Evolutionary conservation across 2,329 filamentous ascomycete species (phyloP), one percentile per base, ranked within the genome.

Genomic region (Trichoderma sp.): DNA sequence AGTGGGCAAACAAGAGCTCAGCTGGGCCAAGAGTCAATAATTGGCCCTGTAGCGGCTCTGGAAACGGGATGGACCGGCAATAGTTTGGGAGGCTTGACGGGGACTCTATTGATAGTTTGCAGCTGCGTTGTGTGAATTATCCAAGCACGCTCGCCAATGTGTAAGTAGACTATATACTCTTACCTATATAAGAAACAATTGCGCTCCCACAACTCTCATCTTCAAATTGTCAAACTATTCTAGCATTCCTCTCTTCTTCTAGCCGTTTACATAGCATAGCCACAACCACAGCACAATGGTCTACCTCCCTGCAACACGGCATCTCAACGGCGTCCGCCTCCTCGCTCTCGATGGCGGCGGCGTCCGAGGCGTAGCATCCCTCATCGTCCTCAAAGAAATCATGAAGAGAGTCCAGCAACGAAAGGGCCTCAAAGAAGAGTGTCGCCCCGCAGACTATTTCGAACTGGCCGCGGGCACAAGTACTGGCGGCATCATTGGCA

Each of bases 341-440:
- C 69, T 73, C 41, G 69, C 69, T 4, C 69, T 73, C 16, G 69
- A 73, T 29, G 69, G 69, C 31, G 69, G 69, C 69, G 69, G 69
- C 18, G 69, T 73, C 38, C 69, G 69, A 27, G 69, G 69, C 16
- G 60, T 65, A 3, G 69, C 60, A 5, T 73, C 69, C 14, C 41
- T 73, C 9, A 73, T 73, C 21, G 38, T 73, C 29, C 60, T 73
- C 35, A 53, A 65, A n/a, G 69, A 73, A 64, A 73, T 73, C 21
- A 73, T 73, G 69, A 64, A 64, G 8, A 64, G 59, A n/a, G 69
- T 73, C 41, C 69, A 73, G 45, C 9, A 9, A 4, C 59, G 60
- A 29, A 73, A 73, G 31, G 60, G 60, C 0, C 60, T 73, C 29
- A 73, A 73, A 18, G 60, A 73, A 18, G 69, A 72, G 2, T 72